Evolutionary conservation across 2,329 filamentous ascomycete genomes (phyloP), one percentile per base, ranked within the genome.

Genomic region (Ophiobolus disseminans): DNA sequence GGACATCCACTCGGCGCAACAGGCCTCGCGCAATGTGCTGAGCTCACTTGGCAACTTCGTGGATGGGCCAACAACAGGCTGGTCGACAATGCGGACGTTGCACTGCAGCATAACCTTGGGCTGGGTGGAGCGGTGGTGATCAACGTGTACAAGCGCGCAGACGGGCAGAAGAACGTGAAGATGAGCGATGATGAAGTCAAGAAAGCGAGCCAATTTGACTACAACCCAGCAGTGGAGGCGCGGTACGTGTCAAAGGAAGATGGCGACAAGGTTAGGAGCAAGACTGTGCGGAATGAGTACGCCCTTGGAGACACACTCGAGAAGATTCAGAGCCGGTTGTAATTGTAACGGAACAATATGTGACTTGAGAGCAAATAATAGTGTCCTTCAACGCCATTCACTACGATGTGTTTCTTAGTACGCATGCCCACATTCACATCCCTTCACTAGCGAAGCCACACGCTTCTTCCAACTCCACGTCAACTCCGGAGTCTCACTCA

Each of bases 31-130:
- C 93, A 97, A 76, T 96, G 91, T 68, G 90, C 93, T 10, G 93
- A 97, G 77, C 78, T 97, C 21, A 89, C 93, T 22, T 97, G 93
- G 93, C 93, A 97, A 68, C 80, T 97, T 56, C 84, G 93, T 55
- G 93, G 93, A 14, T 97, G 92, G 93, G 93, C 93, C 19, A 96
- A 94, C 75, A 97, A 96, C 78, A 82, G 93, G 30, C 76, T 86
- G 11, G 82, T 87, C 0, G 78, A 83, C 8, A 80, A 80, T 42
- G 91, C 91, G 0, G 83, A 79, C 54, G 84, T 85, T 48, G 89
- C 88, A 43, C 77, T 97, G 59, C 92, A 97, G 78, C 93, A 97
- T 71, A 97, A 97, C 69, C 80, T 97, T 1, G 93, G 93, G 0
- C 80, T 97, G 6, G 93, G 93, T 8, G 93, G 93, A 45, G 92